Base-by-base conservation (phyloP, 345 rosid genomes). In the Rhizophora mangle region DNA sequence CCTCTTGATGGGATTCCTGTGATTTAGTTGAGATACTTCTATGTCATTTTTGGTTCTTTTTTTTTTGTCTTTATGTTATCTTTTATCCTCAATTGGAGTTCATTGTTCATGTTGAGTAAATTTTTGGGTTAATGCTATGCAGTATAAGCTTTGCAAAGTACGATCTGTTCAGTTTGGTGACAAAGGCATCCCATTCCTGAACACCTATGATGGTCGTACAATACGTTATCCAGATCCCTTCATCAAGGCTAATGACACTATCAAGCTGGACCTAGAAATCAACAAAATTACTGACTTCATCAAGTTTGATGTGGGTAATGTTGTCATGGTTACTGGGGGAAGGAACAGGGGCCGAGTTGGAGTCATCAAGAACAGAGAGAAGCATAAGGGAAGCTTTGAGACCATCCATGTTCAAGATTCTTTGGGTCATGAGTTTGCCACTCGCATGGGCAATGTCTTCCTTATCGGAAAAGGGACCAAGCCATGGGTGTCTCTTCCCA, bases 301-400 rank as follows among this genome's bases (percentile, higher is more conserved):
- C 81, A 87, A 89, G 84, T 89, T 89, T 63, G 97, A 91, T 60
- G 93, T 89, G 0, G 97, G 97, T 16, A 91, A 91, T 56, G 96
- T 91, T 63, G 96, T 91, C 75, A 91, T 87, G 97, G 97, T 91
- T 26, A 91, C 97, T 0, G 97, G 96, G 13, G 97, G 97, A 4
- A 86, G 97, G 76, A 91, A 91, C 82, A 89, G 91, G 74, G 97
- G 96, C 37, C 88, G 96, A 63, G 96, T 87, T 15, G 97, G 97
- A 46, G 82, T 89, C 60, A 81, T 91, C 22, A 91, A 91, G 83
- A 89, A 76, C 83, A 71, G 96, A 60, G 97, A 91, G 76, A 91
- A 91, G 82, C 91, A 89, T 21, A 89, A 91, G 91, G 96, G 97
- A 64, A 89, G 87, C 81, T 89, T 91, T 54, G 96, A 91, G 73